Base-by-base conservation (phyloP, 1,284 basidiomycete species). In the Microbotryum scabiosae region DNA sequence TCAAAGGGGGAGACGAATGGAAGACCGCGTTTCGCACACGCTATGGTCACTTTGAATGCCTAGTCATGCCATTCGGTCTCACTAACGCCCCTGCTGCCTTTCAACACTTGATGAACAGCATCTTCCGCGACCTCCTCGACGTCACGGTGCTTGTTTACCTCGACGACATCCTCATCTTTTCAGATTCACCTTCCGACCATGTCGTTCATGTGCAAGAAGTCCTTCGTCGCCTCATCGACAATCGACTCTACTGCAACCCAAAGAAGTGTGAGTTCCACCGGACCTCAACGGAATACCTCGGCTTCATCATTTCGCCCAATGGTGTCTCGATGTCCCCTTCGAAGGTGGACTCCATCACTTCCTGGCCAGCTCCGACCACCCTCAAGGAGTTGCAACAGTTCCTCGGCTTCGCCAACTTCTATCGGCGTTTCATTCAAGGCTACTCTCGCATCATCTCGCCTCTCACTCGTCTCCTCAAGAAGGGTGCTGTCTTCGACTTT, bases 321-420 rank as follows among this genome's bases (percentile, higher is more conserved):
- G 71, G 73, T 8, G 63, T 81, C 20, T 32, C 46, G 0, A 80
- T 82, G 78, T 74, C 78, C 55, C 68, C 71, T 0, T 64, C 57
- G 2, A 82, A 82, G 67, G 60, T 82, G 0, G 36, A 72, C 2
- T 69, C 72, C 1, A 73, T 81, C 49, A 25, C 52, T 1, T 59
- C 71, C 7, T 82, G 79, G 79, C 76, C 75, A 0, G 41, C 32
- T 1, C 79, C 79, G 1, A 63, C 50, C 0, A 69, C 58, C 2
- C 62, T 77, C 20, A 66, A 69, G 41, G 69, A 77, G 10, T 51
- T 76, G 20, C 74, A 75, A 57, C 65, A 60, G 4, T 78, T 77
- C 70, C 67, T 78, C 18, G 76, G 76, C 30, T 73, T 78, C 32
- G 71, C 70, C 25, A 78, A 78, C 61, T 80, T 77, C 66, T 79